Conservation (phyloP, 108 stramenopile genomes). For the Poteriospumella lacustris region DNA sequence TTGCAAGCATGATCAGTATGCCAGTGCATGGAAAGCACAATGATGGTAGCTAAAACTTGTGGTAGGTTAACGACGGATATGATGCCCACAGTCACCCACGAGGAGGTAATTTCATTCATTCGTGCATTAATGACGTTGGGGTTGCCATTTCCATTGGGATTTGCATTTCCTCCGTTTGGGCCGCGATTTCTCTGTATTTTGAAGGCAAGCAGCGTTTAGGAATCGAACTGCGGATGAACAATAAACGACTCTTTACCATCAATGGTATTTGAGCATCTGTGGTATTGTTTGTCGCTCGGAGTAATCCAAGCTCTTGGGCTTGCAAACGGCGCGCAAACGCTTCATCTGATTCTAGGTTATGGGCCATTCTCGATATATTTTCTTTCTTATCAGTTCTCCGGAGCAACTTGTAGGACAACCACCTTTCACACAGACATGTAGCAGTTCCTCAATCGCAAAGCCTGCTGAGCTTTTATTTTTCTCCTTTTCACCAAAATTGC, state of each 20-base stretch:
- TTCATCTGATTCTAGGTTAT: slow-evolving; percentile 20
- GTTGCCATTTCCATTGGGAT: neutral
- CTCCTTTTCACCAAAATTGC: too few relatives aligned
- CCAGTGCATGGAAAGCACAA: slow-evolving; percentile 17
- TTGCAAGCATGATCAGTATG: slow-evolving; percentile 27
- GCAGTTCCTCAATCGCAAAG: too few relatives aligned
- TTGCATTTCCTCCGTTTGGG: neutral
- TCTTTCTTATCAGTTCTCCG: too few relatives aligned
- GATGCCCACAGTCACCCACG: neutral
- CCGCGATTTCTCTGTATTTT: neutral
- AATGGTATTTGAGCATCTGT: slow-evolving; percentile 12
- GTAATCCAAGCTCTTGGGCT: slow-evolving; percentile 20
- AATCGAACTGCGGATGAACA: neutral
- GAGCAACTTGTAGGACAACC: too few relatives aligned
- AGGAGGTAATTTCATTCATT: slow-evolving; percentile 6
- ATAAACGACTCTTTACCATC: neutral
- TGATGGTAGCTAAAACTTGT: slow-evolving; percentile 4
- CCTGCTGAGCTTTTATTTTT: too few relatives aligned
- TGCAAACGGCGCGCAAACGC: slow-evolving; percentile 20
- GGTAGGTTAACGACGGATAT: slow-evolving; percentile 16
- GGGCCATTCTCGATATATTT: too few relatives aligned
- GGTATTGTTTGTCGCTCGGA: neutral
- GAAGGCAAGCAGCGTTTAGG: neutral
- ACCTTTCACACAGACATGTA: too few relatives aligned
- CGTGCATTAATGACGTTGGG: slow-evolving; percentile 22